phyloP scores from a whole-genome alignment of 2,329 filamentous ascomycete genomes.

The Paramyrothecium sp. region DNA sequence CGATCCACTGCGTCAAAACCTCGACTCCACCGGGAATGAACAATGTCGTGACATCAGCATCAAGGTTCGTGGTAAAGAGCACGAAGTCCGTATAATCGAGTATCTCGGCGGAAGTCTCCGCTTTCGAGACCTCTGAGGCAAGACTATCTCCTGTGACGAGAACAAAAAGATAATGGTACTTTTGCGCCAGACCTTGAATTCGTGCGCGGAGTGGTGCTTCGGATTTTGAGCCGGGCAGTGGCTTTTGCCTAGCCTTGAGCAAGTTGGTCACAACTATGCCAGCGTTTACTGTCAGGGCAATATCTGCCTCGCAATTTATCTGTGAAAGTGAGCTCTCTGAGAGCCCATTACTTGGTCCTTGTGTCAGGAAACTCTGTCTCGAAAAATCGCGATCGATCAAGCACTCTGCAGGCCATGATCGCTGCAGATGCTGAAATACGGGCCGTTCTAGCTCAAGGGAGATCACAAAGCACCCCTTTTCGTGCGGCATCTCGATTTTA shows the following conservation, averaged over 20 bases:
- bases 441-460: constrained; percentile 46
- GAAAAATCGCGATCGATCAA: constrained; percentile 62
- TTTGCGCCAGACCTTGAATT: constrained; percentile 48
- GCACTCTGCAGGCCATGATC: constrained; percentile 44
- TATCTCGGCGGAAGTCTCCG: constrained; percentile 38
- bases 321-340: constrained; percentile 27
- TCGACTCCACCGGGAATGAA: constrained; percentile 50
- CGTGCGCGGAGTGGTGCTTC: constrained; percentile 51
- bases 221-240: constrained; percentile 52
- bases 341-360: constrained; percentile 18
- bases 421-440: constrained; percentile 50
- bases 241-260: constrained; percentile 69
- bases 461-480: constrained; percentile 42
- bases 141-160: constrained; percentile 59
- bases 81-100: constrained; percentile 48
- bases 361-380: constrained; percentile 24
- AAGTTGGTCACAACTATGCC: constrained; percentile 71
- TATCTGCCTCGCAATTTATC: constrained; percentile 63
- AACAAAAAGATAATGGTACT: constrained; percentile 68
- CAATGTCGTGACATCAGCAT: constrained; percentile 35
- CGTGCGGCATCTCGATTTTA: constrained; percentile 7
- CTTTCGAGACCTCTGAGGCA: constrained; percentile 37
- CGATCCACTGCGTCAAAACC: constrained; percentile 54
- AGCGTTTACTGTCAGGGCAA: constrained; percentile 66
- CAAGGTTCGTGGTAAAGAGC: constrained; percentile 42